Evolutionary conservation across 768 basidiomycete species (phyloP), one percentile per base, ranked within the genome.

Genomic region (Pilatotrama ljubarskyi): DNA sequence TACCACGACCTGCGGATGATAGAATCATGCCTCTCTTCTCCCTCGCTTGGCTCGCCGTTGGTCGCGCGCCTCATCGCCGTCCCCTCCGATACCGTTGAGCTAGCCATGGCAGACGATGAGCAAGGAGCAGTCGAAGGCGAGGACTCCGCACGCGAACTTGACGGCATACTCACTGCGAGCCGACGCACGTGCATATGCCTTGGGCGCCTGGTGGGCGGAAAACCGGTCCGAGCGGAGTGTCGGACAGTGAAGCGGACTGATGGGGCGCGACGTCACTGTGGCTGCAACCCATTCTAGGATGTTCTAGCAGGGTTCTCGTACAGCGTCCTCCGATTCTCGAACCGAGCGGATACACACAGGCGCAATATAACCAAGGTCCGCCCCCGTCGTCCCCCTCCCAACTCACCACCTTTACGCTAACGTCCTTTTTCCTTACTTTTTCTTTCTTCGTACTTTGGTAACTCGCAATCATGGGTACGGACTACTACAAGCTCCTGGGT

Each of bases 401-500:
- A 58, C 59, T 36, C 58, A 55, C n/a, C 66, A 47, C 42, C 37
- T 55, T 63, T 57, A 64, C 65, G 24, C 43, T 24, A 58, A 62
- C 53, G 15, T 18, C 44, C 9, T 49, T 24, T 20, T n/a, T 35
- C 24, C 24, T 51, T 48, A 2, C 38, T 50, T 29, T 24, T 40
- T 17, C 26, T 60, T 55, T 22, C 42, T 41, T 50, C 18, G 24
- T 22, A 50, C 49, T 47, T 43, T 55, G 51, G 26, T 48, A 10
- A 42, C 18, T 58, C 46, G 5, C 13, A 40, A 75, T 59, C 42
- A 93, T 92, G 90, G 91, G 90, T 62, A 78, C 80, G 68, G 91
- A 96, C 79, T 98, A 95, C 77, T 98, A 98, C 84, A 84, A 87
- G 68, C 74, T 85, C 0, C 80, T 98, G 22, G 93, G 90, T 62